Evolutionary conservation across 495 filamentous ascomycete genomes (phyloP), one percentile per base, ranked within the genome.

Genomic region (Lasiosphaeris hirsuta): DNA sequence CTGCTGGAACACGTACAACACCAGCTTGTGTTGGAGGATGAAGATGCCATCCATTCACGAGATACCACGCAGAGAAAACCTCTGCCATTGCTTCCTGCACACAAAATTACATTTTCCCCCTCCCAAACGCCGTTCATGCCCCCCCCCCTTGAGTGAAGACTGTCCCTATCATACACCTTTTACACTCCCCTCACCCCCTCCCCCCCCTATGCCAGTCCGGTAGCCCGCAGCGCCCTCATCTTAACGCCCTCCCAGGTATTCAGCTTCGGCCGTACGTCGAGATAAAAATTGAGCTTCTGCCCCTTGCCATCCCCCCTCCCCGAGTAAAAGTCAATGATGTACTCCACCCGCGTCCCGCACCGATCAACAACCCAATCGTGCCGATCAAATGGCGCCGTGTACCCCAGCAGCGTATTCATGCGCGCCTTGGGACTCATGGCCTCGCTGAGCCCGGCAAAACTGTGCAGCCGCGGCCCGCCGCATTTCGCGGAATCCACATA

Each of bases 321-420:
- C 34, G 87, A 83, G 70, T 98, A 98, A 69, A 97, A 98, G 73
- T 98, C 94, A 72, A 98, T 98, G 23, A 98, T 85, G 69, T 98
- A 98, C 67, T 97, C 94, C 40, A 98, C 73, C 62, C 79, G 80
- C 62, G 84, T 87, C n/a, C 92, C 93, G 62, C 94, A 97, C 56
- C 94, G 78, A 71, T 97, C 92, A 9, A 98, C 86, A 13, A 96
- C 87, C 94, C 94, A 97, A 72, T 98, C 94, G 67, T 98, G 94
- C 48, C 94, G 81, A 74, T 98, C 94, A 69, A 98, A 98, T 41
- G 94, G 94, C 37, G 82, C 76, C 67, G 90, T 84, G 73, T 97
- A 97, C 15, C 94, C 94, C 57, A 96, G 72, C 51, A 89, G 72
- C 7, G 84, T 88, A 66, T 95, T 92, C 47, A 91, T 63, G 46